Conservation (phyloP, 495 filamentous ascomycete genomes). For the Coniosporium apollinis region DNA sequence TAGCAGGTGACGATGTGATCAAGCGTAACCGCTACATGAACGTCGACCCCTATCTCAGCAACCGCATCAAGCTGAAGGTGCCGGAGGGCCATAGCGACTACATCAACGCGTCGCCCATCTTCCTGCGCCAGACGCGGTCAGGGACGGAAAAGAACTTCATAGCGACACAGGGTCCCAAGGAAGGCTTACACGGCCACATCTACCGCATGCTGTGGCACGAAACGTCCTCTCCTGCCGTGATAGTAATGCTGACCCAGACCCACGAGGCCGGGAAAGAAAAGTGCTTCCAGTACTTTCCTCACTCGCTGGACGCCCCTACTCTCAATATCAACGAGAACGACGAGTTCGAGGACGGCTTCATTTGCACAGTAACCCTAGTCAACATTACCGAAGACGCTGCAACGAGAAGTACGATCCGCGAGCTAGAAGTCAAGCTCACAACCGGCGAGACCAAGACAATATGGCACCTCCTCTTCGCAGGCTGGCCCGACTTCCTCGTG, state of each 20-base stretch:
- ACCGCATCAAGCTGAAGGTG: conserved; percentile 70
- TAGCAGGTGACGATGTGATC: conserved; percentile 32
- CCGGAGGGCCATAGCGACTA: conserved; percentile 70
- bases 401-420: conserved; percentile 38
- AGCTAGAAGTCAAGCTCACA: conserved; percentile 35
- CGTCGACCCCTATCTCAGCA: conserved; percentile 71
- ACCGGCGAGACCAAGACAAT: conserved; percentile 51
- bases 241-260: conserved; percentile 92
- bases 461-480: conserved; percentile 80
- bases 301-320: conserved; percentile 33
- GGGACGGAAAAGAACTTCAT: conserved; percentile 41
- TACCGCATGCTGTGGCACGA: conserved; percentile 97
- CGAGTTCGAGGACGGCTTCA: conserved; percentile 48
- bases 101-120: conserved; percentile 89
- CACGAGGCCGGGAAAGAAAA: conserved; percentile 72
- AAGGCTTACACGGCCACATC: conserved; percentile 51
- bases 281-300: conserved; percentile 81
- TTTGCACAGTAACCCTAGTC: conserved; percentile 32
- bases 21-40: conserved; percentile 67
- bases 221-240: conserved; percentile 57
- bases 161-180: conserved; percentile 66
- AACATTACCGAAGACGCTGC: conserved; percentile 29
- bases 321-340: conserved; percentile 39
- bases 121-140: conserved; percentile 40
- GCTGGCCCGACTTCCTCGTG: conserved; percentile 88